Conservation (phyloP, 306 rosid species). For the Fagus sylvatica region DNA sequence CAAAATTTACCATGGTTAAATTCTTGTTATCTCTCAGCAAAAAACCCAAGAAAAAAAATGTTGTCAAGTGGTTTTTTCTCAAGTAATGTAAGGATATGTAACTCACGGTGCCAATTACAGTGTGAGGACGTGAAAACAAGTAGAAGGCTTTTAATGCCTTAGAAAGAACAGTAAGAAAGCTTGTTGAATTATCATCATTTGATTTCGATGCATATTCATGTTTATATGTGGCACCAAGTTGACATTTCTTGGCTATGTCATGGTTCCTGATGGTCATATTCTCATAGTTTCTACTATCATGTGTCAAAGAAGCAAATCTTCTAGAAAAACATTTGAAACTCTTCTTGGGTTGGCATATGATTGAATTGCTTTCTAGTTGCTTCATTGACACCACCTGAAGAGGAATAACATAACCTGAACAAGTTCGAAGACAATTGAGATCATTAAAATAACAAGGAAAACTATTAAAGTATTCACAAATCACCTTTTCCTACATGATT, state of each 20-base stretch:
- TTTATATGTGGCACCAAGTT: not conserved
- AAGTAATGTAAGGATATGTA: not conserved
- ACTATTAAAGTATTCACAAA: not conserved
- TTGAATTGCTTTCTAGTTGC: not conserved
- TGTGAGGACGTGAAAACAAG: conserved; percentile 31
- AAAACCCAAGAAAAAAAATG: not conserved
- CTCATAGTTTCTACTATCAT: not conserved
- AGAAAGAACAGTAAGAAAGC: not conserved
- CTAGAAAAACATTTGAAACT: not conserved
- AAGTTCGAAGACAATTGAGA: not conserved
- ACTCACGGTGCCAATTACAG: conserved; percentile 30
- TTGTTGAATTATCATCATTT: not conserved
- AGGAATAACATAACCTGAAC: conserved; percentile 11
- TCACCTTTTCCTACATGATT: too few relatives aligned
- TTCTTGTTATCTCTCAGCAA: not conserved
- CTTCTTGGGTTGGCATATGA: not conserved
- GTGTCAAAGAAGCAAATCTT: not conserved
- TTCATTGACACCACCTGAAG: conserved; percentile 1
- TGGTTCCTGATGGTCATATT: not conserved
- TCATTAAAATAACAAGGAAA: not conserved
- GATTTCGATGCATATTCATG: not conserved
- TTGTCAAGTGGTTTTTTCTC: not conserved
- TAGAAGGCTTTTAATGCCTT: conserved; percentile 21
- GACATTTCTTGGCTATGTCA: not conserved
- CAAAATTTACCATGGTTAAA: not conserved